Evolutionary conservation across 2,329 filamentous ascomycete species (phyloP).

Genomic region (Pseudocercospora cruenta): DNA sequence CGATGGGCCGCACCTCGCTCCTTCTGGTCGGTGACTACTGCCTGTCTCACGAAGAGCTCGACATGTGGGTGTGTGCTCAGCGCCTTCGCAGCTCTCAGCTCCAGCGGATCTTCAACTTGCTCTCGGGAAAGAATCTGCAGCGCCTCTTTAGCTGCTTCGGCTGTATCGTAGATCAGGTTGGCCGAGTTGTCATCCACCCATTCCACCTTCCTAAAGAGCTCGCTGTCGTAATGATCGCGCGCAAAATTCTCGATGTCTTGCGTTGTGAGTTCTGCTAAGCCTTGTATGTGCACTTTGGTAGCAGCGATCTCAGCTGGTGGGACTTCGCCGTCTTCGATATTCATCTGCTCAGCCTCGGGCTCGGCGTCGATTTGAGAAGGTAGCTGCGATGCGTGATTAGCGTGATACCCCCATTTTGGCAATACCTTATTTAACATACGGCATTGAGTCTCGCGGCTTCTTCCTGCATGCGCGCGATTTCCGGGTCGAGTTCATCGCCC

Average conservation of each 20-base stretch:
- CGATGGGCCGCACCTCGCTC: slow-evolving; percentile 73
- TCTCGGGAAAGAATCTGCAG: slow-evolving; percentile 54
- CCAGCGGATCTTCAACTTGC: slow-evolving; percentile 50
- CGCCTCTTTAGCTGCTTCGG: slow-evolving; percentile 58
- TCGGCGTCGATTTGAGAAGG: slow-evolving; percentile 20
- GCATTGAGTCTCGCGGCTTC: slow-evolving; percentile 34
- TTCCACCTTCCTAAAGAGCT: slow-evolving; percentile 68
- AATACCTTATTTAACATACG: too few relatives aligned
- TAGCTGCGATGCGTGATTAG: slow-evolving; percentile 29
- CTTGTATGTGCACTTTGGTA: slow-evolving; percentile 80
- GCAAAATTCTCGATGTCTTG: slow-evolving; percentile 74
- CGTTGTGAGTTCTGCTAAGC: slow-evolving; percentile 80
- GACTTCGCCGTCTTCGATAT: slow-evolving; percentile 39
- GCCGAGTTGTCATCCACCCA: slow-evolving; percentile 95
- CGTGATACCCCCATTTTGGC: too few relatives aligned
- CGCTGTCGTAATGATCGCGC: slow-evolving; percentile 63
- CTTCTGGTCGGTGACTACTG: slow-evolving; percentile 78
- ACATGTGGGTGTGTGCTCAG: slow-evolving; percentile 70
- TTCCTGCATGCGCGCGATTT: slow-evolving; percentile 38
- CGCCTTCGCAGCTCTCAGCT: slow-evolving; percentile 67
- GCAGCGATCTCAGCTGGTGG: slow-evolving; percentile 42
- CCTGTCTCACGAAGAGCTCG: slow-evolving; percentile 72
- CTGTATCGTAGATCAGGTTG: slow-evolving; percentile 75
- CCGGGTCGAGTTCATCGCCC: slow-evolving; percentile 38
- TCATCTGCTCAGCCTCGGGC: slow-evolving; percentile 32